These are phyloP conservation scores for Fusarium marasasianum DNA, from an alignment of 2,329 filamentous ascomycete genomes.

Conservation along the genomic window DNA sequence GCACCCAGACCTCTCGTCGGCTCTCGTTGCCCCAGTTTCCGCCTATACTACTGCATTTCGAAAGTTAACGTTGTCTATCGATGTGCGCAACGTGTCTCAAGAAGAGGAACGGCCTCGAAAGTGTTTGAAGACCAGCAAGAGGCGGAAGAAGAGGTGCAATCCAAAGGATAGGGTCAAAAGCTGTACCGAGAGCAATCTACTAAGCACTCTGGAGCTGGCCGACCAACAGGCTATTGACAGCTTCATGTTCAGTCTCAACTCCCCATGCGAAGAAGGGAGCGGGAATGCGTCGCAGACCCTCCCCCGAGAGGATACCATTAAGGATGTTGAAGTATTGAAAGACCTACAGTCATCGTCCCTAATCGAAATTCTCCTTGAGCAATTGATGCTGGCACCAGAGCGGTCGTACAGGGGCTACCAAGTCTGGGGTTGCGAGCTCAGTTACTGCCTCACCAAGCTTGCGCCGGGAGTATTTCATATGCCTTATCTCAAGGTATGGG, in stretches of 20 bases:
- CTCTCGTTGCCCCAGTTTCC: conserved; percentile 41
- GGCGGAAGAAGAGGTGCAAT: conserved; percentile 7
- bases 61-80: conserved; percentile 40
- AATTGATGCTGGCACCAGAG: conserved; percentile 40
- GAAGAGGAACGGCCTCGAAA: background rate
- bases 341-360: conserved; percentile 11
- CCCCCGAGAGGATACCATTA: background rate
- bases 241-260: conserved; percentile 42
- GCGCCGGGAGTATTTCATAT: conserved; percentile 51
- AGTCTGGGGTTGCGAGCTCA: conserved; percentile 18
- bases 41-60: conserved; percentile 42
- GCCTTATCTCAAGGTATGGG: conserved; percentile 47
- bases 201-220: conserved; percentile 20
- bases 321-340: background rate
- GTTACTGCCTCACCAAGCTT: conserved; percentile 41
- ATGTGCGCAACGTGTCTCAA: conserved; percentile 21
- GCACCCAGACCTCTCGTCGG: conserved; percentile 48
- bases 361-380: conserved; percentile 37
- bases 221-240: conserved; percentile 45
- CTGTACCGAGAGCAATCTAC: conserved; percentile 2
- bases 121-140: background rate
- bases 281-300: background rate
- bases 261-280: background rate
- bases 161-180: background rate
- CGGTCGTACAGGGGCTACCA: conserved; percentile 37